Percentiles rank a stretch among this genome's conserved stretches.
phyloP scores from a whole-genome alignment of 306 rosid species.

The Erythrophleum fordii region DNA sequence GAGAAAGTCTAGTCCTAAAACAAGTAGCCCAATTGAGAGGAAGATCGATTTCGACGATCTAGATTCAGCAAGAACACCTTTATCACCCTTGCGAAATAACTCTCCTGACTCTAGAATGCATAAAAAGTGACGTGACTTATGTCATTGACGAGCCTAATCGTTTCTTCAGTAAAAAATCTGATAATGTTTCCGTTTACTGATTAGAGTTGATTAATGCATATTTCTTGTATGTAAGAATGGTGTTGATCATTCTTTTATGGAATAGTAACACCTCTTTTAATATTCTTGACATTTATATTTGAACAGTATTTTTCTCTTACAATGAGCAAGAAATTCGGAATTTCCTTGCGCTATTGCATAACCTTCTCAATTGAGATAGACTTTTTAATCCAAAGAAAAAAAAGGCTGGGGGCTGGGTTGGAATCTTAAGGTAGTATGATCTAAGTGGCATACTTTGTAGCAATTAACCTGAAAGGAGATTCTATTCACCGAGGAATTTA shows the following conservation, averaged over 20 bases:
- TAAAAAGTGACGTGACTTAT: constrained; percentile 46
- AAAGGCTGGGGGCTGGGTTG: too few species aligned
- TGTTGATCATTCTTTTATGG: constrained; percentile 28
- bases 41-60: constrained; percentile 63
- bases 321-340: neutral
- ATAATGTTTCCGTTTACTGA: constrained; percentile 23
- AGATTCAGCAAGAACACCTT: constrained; percentile 66
- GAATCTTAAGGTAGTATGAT: too few species aligned
- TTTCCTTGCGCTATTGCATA: neutral
- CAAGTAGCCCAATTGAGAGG: constrained; percentile 61
- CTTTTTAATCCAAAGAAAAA: neutral
- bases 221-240: constrained; percentile 38
- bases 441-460: neutral
- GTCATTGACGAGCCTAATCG: constrained; percentile 13
- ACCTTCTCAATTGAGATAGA: neutral
- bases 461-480: neutral
- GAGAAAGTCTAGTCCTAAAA: constrained; percentile 68
- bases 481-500: too few species aligned
- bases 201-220: neutral
- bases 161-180: constrained; percentile 15
- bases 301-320: neutral
- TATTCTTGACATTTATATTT: constrained; percentile 12
- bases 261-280: constrained; percentile 34
- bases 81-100: constrained; percentile 77
- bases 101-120: constrained; percentile 70